phyloP scores from a whole-genome alignment of 1,284 basidiomycete genomes.

The Xerocomus nothofagi region DNA sequence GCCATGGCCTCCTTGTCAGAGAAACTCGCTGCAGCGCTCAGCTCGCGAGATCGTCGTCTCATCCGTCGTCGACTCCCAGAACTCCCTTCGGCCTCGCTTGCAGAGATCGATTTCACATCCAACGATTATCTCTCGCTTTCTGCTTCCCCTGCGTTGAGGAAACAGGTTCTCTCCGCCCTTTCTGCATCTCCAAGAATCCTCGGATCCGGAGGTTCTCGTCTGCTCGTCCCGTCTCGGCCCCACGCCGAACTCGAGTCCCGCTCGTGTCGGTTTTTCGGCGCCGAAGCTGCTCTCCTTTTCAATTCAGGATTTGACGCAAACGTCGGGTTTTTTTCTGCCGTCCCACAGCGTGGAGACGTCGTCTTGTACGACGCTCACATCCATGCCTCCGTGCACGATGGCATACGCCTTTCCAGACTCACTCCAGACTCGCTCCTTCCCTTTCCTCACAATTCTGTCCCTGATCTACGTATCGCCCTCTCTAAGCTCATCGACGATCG shows the following conservation, averaged over 20 bases:
- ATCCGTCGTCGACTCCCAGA: conserved; percentile 62
- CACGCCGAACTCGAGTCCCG: conserved; percentile 73
- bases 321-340: conserved; percentile 79
- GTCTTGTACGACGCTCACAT: conserved; percentile 87
- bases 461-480: conserved; percentile 47
- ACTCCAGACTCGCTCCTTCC: conserved; percentile 37
- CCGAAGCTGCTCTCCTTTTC: conserved; percentile 79
- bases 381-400: conserved; percentile 92
- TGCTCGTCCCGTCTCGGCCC: conserved; percentile 77
- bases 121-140: conserved; percentile 95
- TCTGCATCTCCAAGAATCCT: conserved; percentile 57
- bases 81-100: conserved; percentile 9
- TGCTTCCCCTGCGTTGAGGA: conserved; percentile 55
- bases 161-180: conserved; percentile 58
- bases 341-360: conserved; percentile 80
- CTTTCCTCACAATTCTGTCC: conserved; percentile 79
- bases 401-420: conserved; percentile 72
- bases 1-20: conserved; percentile 38
- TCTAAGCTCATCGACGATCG: conserved; percentile 39
- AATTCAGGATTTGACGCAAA: conserved; percentile 97
- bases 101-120: conserved; percentile 74
- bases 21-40: conserved; percentile 50
- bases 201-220: conserved; percentile 89
- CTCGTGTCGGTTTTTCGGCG: conserved; percentile 62
- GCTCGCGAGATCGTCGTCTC: conserved; percentile 59